Conservation (phyloP, 371 early-diverging fungal species). For the Mucor indicus region DNA sequence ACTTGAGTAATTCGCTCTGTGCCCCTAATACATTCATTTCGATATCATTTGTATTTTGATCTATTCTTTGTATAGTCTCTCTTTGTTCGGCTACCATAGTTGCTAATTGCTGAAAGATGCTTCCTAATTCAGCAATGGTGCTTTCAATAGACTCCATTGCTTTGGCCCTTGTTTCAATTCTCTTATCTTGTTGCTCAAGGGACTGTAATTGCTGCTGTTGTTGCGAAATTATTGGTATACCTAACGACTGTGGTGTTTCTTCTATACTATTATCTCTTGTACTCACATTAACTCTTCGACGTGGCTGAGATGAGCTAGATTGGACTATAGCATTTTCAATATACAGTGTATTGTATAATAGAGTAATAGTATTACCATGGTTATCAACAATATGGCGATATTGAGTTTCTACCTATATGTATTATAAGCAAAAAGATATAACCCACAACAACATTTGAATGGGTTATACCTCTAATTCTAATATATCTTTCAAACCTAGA, state of each 20-base stretch:
- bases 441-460: too few relatives aligned
- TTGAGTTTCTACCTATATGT: background rate
- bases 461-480: conserved; percentile 76
- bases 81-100: conserved; percentile 92
- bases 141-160: conserved; percentile 95
- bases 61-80: conserved; percentile 90
- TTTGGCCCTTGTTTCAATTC: conserved; percentile 78
- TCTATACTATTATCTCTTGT: conserved; percentile 10
- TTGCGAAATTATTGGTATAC: conserved; percentile 47
- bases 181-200: conserved; percentile 53
- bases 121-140: conserved; percentile 94
- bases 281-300: conserved; percentile 31
- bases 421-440: background rate
- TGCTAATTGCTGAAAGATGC: conserved; percentile 92
- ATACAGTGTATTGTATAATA: too few relatives aligned
- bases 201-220: conserved; percentile 57
- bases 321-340: too few relatives aligned
- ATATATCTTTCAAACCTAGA: conserved; percentile 84
- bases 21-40: conserved; percentile 90
- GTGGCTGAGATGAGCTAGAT: conserved; percentile 51
- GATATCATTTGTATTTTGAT: conserved; percentile 90
- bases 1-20: conserved; percentile 83
- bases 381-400: background rate
- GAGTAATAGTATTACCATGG: too few relatives aligned
- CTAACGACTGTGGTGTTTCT: conserved; percentile 38